Evolutionary conservation across 2,329 filamentous ascomycete species (phyloP).

Genomic region (Pestalotiopsis sp.): DNA sequence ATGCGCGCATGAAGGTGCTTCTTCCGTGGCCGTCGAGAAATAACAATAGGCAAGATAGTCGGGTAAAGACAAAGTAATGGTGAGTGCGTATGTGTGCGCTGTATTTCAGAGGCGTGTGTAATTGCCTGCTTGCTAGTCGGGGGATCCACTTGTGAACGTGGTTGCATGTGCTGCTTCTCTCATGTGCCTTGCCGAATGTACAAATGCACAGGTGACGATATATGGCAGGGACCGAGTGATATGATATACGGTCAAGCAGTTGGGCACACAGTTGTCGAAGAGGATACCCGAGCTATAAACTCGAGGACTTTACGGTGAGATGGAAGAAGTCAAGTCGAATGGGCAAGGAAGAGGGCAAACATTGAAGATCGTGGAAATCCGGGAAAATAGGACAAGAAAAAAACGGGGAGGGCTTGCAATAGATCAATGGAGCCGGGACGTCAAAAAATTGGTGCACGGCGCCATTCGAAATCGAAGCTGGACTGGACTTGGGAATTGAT

Average conservation of each 20-base stretch:
- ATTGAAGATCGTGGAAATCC: not conserved
- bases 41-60: not conserved
- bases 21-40: not conserved
- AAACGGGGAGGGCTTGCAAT: not conserved
- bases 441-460: not conserved
- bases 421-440: not conserved
- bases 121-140: not conserved
- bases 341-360: not conserved
- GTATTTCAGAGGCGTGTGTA: not conserved
- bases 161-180: not conserved
- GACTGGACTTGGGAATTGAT: not conserved
- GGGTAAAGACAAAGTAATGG: not conserved
- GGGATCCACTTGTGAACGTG: not conserved
- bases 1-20: not conserved
- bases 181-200: not conserved
- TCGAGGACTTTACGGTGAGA: not conserved
- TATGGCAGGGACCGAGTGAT: not conserved
- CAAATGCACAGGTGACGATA: not conserved
- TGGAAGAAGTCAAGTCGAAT: not conserved
- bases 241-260: not conserved
- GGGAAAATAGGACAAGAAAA: not conserved
- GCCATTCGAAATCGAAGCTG: not conserved
- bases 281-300: not conserved
- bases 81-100: constrained; percentile 1
- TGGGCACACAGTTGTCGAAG: not conserved